Percentiles rank a stretch among this genome's conserved stretches.
Conservation (phyloP, 768 basidiomycete genomes). For the Lentinula edodes region DNA sequence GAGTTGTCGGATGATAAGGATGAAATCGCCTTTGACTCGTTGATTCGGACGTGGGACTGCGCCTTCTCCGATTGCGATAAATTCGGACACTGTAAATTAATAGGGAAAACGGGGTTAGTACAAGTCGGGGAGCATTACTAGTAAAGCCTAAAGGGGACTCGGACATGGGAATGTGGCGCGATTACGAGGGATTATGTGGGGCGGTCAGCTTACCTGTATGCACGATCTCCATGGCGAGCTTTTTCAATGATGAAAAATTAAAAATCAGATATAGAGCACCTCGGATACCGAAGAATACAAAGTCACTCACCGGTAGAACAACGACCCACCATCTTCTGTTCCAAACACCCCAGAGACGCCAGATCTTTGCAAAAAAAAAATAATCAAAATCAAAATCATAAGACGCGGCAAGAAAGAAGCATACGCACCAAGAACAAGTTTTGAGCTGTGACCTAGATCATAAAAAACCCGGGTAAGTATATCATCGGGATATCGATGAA, state of each 20-base stretch:
- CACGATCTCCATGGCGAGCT: constrained; percentile 2
- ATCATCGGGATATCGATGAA: not conserved
- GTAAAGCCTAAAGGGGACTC: no score
- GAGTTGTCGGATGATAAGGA: not conserved
- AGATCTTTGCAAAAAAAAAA: not conserved
- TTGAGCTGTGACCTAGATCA: constrained; percentile 1
- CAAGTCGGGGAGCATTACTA: no score
- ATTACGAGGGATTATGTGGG: not conserved
- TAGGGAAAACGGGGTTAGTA: not conserved
- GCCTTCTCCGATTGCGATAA: constrained; percentile 4
- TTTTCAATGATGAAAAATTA: not conserved
- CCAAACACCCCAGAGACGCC: constrained; percentile 6
- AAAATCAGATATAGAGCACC: not conserved
- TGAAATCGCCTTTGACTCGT: not conserved
- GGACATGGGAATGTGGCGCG: not conserved
- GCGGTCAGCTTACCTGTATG: not conserved
- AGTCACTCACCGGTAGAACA: not conserved
- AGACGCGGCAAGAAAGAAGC: not conserved
- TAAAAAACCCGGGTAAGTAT: not conserved
- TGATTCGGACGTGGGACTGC: not conserved
- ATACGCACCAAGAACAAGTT: constrained; percentile 2
- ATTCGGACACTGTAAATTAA: not conserved
- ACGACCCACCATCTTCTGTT: not conserved
- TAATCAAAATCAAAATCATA: not conserved
- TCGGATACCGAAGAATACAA: not conserved